Percentiles rank a stretch among this genome's conserved stretches.
These are phyloP conservation scores for Yarrowia keelungensis DNA, from an alignment of 805 yeast species.

Conservation along the genomic window DNA sequence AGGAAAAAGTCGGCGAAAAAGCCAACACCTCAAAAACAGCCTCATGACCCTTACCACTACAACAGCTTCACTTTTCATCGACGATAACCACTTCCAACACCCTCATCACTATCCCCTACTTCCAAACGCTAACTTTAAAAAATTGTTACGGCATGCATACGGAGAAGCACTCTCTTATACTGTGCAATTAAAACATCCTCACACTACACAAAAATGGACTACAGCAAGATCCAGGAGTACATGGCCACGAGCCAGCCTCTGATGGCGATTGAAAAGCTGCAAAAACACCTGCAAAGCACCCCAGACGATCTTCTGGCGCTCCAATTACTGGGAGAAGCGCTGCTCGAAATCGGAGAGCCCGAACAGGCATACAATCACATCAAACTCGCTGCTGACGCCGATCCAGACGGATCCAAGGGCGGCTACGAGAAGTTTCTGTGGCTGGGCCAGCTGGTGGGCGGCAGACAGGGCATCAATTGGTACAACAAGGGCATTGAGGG, in stretches of 20 bases:
- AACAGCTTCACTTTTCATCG: no score
- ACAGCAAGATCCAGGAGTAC: conserved; percentile 54
- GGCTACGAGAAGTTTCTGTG: conserved; percentile 81
- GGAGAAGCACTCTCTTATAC: neutral
- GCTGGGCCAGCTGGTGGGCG: conserved; percentile 91
- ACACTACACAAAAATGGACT: conserved; percentile 38
- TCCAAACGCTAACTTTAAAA: conserved; percentile 17
- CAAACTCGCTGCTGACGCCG: conserved; percentile 66
- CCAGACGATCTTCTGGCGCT: conserved; percentile 42
- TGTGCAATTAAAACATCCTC: neutral
- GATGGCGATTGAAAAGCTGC: conserved; percentile 58
- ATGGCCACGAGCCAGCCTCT: conserved; percentile 60
- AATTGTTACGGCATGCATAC: conserved; percentile 19
- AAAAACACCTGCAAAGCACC: conserved; percentile 44
- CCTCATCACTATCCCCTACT: neutral
- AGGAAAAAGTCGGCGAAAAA: no score
- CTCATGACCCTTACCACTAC: no score
- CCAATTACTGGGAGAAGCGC: conserved; percentile 69
- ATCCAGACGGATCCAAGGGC: conserved; percentile 68
- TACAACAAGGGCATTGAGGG: conserved; percentile 68
- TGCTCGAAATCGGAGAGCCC: conserved; percentile 79
- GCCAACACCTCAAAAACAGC: no score
- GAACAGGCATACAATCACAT: conserved; percentile 77
- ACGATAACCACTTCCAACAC: no score
- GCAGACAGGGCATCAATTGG: conserved; percentile 69